These are phyloP conservation scores for Biscogniauxia marginata DNA, from an alignment of 2,329 filamentous ascomycete genomes.

Conservation along the genomic window DNA sequence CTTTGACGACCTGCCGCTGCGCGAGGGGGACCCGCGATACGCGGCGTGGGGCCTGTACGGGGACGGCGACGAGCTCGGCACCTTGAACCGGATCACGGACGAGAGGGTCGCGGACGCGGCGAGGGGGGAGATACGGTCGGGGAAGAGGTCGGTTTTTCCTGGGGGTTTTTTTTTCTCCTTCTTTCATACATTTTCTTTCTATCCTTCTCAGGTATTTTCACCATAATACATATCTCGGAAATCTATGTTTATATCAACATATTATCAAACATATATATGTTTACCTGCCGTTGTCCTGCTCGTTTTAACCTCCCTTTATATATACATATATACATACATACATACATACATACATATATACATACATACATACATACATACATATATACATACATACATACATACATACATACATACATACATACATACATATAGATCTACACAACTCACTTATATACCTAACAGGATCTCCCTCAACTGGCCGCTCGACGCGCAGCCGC, in stretches of 20 bases:
- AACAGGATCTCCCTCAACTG: slow-evolving; percentile 58
- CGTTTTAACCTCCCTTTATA: too few species aligned
- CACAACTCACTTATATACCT: background rate
- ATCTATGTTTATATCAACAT: too few species aligned
- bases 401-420: too few species aligned
- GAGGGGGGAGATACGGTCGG: slow-evolving; percentile 52
- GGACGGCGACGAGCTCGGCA: slow-evolving; percentile 56
- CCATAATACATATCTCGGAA: too few species aligned
- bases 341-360: too few species aligned
- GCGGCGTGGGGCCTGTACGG: slow-evolving; percentile 53
- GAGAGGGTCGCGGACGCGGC: slow-evolving; percentile 51
- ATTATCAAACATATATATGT: too few species aligned
- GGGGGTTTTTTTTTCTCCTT: slow-evolving; percentile 1
- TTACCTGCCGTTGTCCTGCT: too few species aligned
- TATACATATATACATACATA: too few species aligned
- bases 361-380: too few species aligned
- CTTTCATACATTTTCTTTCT: too few species aligned
- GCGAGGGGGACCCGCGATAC: slow-evolving; percentile 43
- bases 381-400: too few species aligned
- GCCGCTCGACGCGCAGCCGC: slow-evolving; percentile 53
- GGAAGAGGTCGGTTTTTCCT: slow-evolving; percentile 40
- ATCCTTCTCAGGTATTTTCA: too few species aligned
- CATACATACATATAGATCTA: background rate
- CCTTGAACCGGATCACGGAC: slow-evolving; percentile 59
- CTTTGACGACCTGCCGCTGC: slow-evolving; percentile 48